Conservation (phyloP, 2,329 filamentous ascomycete genomes). For the Verticillium nonalfalfae region DNA sequence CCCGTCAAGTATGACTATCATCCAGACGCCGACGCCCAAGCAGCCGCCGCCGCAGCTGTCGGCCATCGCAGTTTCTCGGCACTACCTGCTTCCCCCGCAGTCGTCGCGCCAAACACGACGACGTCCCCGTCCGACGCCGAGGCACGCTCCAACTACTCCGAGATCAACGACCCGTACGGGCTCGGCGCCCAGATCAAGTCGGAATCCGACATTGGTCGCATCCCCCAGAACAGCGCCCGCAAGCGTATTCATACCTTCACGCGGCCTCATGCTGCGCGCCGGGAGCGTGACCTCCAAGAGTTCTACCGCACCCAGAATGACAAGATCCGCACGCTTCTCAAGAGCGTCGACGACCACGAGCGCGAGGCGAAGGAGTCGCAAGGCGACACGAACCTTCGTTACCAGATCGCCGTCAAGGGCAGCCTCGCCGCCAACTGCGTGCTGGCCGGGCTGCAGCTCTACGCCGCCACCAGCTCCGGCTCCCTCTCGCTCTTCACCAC, state of each 20-base stretch:
- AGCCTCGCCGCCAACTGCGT: conserved; percentile 75
- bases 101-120: neutral
- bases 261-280: conserved; percentile 18
- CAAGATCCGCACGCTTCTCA: conserved; percentile 85
- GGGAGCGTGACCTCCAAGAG: conserved; percentile 56
- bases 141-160: conserved; percentile 7
- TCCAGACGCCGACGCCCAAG: neutral
- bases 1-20: conserved; percentile 1
- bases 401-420: conserved; percentile 58
- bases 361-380: conserved; percentile 75
- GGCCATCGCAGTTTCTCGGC: neutral
- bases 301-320: conserved; percentile 93
- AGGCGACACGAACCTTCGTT: conserved; percentile 73
- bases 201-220: conserved; percentile 65
- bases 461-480: conserved; percentile 77
- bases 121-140: conserved; percentile 3
- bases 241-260: conserved; percentile 46
- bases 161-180: conserved; percentile 67
- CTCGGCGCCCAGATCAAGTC: conserved; percentile 75
- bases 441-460: conserved; percentile 77
- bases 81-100: neutral
- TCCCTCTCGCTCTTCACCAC: conserved; percentile 97
- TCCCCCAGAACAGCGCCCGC: conserved; percentile 73
- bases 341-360: conserved; percentile 86
- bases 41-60: neutral